phyloP scores from a whole-genome alignment of 495 filamentous ascomycete genomes.

The Xylaria curta region DNA sequence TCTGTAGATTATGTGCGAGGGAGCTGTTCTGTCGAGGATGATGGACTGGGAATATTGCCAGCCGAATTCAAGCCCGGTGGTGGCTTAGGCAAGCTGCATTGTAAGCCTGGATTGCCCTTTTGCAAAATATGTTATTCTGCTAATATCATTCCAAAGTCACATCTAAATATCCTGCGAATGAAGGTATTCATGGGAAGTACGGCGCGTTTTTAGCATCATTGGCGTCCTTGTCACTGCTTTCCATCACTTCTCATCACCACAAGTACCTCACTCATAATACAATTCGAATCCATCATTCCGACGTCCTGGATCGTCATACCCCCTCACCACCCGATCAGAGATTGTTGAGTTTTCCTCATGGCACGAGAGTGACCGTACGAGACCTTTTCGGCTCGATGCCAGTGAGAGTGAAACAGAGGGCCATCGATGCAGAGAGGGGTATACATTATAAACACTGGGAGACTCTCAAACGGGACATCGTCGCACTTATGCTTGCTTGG shows the following conservation, averaged over 20 bases:
- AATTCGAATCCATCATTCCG: slow-evolving; percentile 73
- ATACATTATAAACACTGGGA: slow-evolving; percentile 66
- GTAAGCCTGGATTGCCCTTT: slow-evolving; percentile 52
- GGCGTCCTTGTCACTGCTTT: slow-evolving; percentile 75
- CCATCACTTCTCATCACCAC: slow-evolving; percentile 77
- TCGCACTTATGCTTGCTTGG: slow-evolving; percentile 74
- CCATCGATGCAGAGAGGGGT: slow-evolving; percentile 62
- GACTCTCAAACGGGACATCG: slow-evolving; percentile 61
- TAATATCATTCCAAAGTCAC: slow-evolving; percentile 62
- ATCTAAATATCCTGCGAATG: slow-evolving; percentile 66
- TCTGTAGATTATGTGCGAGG: slow-evolving; percentile 78
- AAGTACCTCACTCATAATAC: slow-evolving; percentile 69
- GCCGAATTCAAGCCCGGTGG: slow-evolving; percentile 72
- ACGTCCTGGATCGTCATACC: slow-evolving; percentile 67
- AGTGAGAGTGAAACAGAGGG: slow-evolving; percentile 87
- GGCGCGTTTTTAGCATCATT: slow-evolving; percentile 83
- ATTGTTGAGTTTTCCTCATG: slow-evolving; percentile 64
- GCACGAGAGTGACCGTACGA: slow-evolving; percentile 79
- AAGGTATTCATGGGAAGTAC: slow-evolving; percentile 66
- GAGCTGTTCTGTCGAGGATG: slow-evolving; percentile 83
- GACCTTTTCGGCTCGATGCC: slow-evolving; percentile 96
- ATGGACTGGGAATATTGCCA: slow-evolving; percentile 81
- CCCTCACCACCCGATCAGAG: slow-evolving; percentile 69
- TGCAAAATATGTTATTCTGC: neutral
- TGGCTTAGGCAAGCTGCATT: slow-evolving; percentile 75